Base-by-base conservation (phyloP, 306 rosid species). In the Lathyrus oleraceus region DNA sequence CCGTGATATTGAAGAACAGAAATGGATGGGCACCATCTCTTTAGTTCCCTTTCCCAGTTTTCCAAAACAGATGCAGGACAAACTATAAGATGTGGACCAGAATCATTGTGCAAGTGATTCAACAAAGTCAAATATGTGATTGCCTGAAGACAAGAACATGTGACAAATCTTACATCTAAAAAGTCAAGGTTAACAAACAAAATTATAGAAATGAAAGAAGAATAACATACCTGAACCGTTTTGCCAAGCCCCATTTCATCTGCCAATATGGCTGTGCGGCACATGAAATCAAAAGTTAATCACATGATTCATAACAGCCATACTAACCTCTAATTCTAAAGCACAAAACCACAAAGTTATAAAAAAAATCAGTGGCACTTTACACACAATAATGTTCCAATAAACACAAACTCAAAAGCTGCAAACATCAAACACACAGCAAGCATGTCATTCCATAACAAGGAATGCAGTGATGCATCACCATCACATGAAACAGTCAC, bases 1-100 rank as follows among this genome's bases (percentile, higher is more conserved):
- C 99, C 96, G 56, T 94, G 99, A 79, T 85, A 94, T 74, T 84
- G 99, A 71, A 94, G 87, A 80, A 91, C 85, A 47, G 97, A 78
- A 79, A 94, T 84, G 28, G 89, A 83, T 1, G 97, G 98, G 61
- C 98, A 94, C 97, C 98, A 94, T 82, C 71, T 90, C 58, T 84
- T 83, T 25, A 94, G 85, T 74, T 94, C 98, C 80, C 98, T 94
- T 79, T 88, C 95, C 98, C 97, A 94, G 75, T 94, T 94, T 87
- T 94, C 98, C 89, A 94, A 84, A 81, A 94, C 96, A 47, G 98
- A 94, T 73, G 99, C 99, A 73, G 99, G 99, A 71, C 99, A 94
- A 20, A 94, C 99, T 69, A 94, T 88, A 71, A 94, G 88, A 80
- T 94, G 99, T 45, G 99, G 99, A 79, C 99, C 96, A 70, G 92